Evolutionary conservation across 2,329 filamentous ascomycete species (phyloP).

Genomic region (Dactylonectria macrodidyma): DNA sequence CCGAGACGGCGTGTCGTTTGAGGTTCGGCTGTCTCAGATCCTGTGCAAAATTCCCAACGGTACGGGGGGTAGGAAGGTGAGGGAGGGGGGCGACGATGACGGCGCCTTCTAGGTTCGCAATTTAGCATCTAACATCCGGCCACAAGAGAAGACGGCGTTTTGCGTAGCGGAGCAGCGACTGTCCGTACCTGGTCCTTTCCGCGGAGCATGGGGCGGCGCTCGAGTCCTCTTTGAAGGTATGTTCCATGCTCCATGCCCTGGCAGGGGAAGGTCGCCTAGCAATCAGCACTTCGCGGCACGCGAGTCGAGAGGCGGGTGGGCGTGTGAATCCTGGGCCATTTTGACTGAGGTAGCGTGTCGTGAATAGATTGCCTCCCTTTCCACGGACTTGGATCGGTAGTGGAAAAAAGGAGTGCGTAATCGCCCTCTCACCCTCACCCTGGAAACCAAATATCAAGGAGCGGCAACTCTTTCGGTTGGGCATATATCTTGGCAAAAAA

Average conservation of each 20-base stretch:
- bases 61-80: conserved; percentile 4
- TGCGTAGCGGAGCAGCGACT: conserved; percentile 13
- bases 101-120: too few species aligned
- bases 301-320: conserved; percentile 10
- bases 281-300: conserved; percentile 2
- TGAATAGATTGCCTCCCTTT: conserved; percentile 37
- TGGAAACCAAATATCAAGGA: conserved; percentile 9
- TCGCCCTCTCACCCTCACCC: conserved; percentile 9
- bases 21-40: conserved; percentile 31
- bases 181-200: conserved; percentile 27
- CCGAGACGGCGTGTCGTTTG: conserved; percentile 36
- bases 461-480: conserved; percentile 19
- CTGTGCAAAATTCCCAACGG: conserved; percentile 33
- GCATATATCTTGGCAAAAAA: conserved; percentile 24
- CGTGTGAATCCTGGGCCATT: conserved; percentile 17
- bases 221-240: conserved; percentile 29
- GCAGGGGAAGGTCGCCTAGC: background rate
- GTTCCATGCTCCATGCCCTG: conserved; percentile 13
- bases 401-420: conserved; percentile 26
- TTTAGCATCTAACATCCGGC: background rate
- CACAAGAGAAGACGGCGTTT: conserved; percentile 1
- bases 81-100: too few species aligned
- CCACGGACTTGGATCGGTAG: conserved; percentile 39
- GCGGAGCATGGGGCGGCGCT: conserved; percentile 27
- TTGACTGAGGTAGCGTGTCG: conserved; percentile 22